phyloP scores from a whole-genome alignment of 2,329 filamentous ascomycete genomes.

The Pseudocercospora musae region DNA sequence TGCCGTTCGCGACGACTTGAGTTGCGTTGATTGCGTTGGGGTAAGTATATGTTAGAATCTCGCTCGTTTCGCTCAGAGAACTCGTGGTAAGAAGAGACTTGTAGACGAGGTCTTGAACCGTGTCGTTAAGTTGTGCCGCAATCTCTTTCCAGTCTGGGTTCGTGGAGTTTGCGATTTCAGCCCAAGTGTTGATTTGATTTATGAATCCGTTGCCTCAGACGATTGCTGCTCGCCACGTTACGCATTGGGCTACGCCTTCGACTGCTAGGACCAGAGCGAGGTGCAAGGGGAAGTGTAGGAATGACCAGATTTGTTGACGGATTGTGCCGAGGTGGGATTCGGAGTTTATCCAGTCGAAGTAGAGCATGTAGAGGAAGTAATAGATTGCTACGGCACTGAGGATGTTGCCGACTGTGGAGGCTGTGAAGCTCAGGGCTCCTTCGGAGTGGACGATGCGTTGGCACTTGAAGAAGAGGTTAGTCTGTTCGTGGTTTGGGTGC shows the following conservation, averaged over 20 bases:
- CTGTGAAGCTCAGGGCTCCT: conserved; percentile 13
- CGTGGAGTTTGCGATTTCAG: background rate
- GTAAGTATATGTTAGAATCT: conserved; percentile 5
- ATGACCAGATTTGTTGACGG: conserved; percentile 26
- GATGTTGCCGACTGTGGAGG: conserved; percentile 34
- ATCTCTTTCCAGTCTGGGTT: background rate
- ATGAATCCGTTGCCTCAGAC: conserved; percentile 13
- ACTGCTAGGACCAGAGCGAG: conserved; percentile 16
- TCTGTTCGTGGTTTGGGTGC: background rate
- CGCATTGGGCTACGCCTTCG: conserved; percentile 31
- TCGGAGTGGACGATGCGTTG: conserved; percentile 35
- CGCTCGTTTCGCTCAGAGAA: conserved; percentile 3
- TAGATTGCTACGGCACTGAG: conserved; percentile 35
- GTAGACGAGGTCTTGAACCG: conserved; percentile 9
- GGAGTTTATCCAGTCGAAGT: conserved; percentile 23
- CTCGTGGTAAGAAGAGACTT: conserved; percentile 7
- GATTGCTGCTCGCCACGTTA: conserved; percentile 32
- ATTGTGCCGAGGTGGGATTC: conserved; percentile 26
- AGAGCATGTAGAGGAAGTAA: conserved; percentile 29
- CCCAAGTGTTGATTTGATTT: background rate
- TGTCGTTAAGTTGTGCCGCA: conserved; percentile 5
- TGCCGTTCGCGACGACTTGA: conserved; percentile 1
- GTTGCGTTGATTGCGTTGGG: conserved; percentile 9
- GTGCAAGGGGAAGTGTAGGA: conserved; percentile 27
- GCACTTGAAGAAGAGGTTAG: conserved; percentile 13